Conservation (phyloP, 371 early-diverging fungal species). For the Mucor velutinosus region DNA sequence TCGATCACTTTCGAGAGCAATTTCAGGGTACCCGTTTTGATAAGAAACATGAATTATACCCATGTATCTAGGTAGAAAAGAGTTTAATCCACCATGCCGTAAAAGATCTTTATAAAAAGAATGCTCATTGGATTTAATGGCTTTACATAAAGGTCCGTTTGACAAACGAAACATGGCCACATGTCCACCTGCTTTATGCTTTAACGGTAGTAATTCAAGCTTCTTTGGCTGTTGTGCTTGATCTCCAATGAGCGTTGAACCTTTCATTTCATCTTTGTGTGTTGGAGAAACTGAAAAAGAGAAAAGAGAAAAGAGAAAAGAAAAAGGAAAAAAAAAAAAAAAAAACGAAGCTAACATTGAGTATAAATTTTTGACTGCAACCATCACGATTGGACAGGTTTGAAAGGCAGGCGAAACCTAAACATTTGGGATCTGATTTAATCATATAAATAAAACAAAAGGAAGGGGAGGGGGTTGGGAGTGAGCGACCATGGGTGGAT, state of each 20-base stretch:
- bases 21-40: slow-evolving; percentile 45
- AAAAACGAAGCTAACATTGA: not conserved
- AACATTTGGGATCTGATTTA: not conserved
- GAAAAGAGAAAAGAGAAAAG: too few relatives aligned
- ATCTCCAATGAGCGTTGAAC: not conserved
- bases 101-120: slow-evolving; percentile 23
- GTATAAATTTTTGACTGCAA: not conserved
- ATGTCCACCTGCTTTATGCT: slow-evolving; percentile 37
- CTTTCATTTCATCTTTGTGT: slow-evolving; percentile 6
- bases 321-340: not conserved
- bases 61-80: slow-evolving; percentile 30
- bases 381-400: slow-evolving; percentile 1
- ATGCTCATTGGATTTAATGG: slow-evolving; percentile 28
- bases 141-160: slow-evolving; percentile 31
- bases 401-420: not conserved
- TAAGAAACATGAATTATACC: slow-evolving; percentile 25
- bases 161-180: slow-evolving; percentile 31
- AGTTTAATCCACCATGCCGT: slow-evolving; percentile 11
- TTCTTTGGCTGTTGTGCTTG: not conserved
- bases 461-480: not conserved
- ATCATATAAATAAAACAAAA: not conserved
- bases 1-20: slow-evolving; percentile 70
- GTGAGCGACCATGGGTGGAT: not conserved
- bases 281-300: not conserved
- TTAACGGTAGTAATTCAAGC: slow-evolving; percentile 20